Evolutionary conservation across 306 rosid genomes (phyloP).

Genomic region (Prunus salicina): DNA sequence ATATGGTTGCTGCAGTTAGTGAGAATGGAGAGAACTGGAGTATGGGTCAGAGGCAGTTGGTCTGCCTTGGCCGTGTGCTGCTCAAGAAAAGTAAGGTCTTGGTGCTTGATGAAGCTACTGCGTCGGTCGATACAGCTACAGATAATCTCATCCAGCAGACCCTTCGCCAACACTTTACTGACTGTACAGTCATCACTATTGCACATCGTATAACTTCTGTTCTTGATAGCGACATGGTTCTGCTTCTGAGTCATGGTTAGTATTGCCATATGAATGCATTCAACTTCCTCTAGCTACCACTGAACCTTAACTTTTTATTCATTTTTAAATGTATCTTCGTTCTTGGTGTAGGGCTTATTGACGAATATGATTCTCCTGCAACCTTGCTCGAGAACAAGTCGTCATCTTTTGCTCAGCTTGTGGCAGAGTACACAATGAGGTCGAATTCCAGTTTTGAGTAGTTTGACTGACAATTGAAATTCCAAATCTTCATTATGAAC

Average conservation of each 20-base stretch:
- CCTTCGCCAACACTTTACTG: conserved; percentile 55
- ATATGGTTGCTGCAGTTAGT: conserved; percentile 38
- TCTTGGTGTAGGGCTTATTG: conserved; percentile 56
- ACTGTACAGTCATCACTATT: conserved; percentile 68
- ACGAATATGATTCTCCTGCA: conserved; percentile 66
- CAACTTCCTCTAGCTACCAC: neutral
- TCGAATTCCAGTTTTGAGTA: conserved; percentile 41
- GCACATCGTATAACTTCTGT: conserved; percentile 88
- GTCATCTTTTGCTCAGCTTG: conserved; percentile 75
- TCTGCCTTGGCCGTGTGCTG: conserved; percentile 80
- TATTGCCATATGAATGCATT: neutral
- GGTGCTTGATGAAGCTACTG: conserved; percentile 93
- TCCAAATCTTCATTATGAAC: neutral
- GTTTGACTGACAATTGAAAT: neutral
- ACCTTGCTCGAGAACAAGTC: conserved; percentile 66
- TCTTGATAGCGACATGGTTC: conserved; percentile 74
- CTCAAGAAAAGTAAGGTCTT: conserved; percentile 78
- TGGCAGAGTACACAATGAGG: conserved; percentile 72
- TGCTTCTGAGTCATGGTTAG: conserved; percentile 74
- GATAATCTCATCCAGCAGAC: conserved; percentile 86
- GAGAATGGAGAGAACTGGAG: conserved; percentile 98
- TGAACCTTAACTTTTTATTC: neutral
- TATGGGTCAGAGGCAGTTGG: conserved; percentile 92
- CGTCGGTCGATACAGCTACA: conserved; percentile 84
- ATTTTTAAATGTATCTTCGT: neutral